Conservation (phyloP, 2,329 filamentous ascomycete genomes). For the Ophiocordyceps australis region DNA sequence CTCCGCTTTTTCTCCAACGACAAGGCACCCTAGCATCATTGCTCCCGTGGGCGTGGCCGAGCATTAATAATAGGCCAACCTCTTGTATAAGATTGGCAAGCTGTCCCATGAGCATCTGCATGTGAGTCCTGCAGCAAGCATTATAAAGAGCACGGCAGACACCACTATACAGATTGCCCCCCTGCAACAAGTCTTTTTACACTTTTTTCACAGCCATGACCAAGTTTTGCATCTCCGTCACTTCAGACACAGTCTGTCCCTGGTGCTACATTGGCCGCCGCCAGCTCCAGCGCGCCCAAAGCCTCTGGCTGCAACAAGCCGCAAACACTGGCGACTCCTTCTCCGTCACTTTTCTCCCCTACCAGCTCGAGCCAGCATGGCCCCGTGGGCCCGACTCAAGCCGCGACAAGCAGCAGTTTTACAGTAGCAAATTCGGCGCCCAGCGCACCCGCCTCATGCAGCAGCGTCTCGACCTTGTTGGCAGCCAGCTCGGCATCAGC, state of each 20-base stretch:
- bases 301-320: conserved; percentile 17
- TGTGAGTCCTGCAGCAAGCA: no score
- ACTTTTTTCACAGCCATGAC: conserved; percentile 35
- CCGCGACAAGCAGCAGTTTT: conserved; percentile 18
- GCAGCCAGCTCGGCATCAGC: conserved; percentile 17
- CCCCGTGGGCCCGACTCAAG: conserved; percentile 11
- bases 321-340: conserved; percentile 39
- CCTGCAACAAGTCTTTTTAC: background rate
- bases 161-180: no score
- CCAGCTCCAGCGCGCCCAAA: conserved; percentile 26
- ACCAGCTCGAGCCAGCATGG: conserved; percentile 20
- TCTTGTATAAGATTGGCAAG: no score
- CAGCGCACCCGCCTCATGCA: conserved; percentile 28
- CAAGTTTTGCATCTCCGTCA: conserved; percentile 23
- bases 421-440: conserved; percentile 38
- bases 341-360: conserved; percentile 25
- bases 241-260: conserved; percentile 31
- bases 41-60: no score
- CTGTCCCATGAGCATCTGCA: no score
- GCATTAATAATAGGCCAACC: no score
- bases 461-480: conserved; percentile 11
- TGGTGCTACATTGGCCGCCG: conserved; percentile 31
- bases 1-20: no score
- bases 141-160: no score
- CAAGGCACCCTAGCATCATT: no score